Evolutionary conservation across 768 basidiomycete genomes (phyloP), one percentile per base, ranked within the genome.

Genomic region (Xerocomus spinulosus): DNA sequence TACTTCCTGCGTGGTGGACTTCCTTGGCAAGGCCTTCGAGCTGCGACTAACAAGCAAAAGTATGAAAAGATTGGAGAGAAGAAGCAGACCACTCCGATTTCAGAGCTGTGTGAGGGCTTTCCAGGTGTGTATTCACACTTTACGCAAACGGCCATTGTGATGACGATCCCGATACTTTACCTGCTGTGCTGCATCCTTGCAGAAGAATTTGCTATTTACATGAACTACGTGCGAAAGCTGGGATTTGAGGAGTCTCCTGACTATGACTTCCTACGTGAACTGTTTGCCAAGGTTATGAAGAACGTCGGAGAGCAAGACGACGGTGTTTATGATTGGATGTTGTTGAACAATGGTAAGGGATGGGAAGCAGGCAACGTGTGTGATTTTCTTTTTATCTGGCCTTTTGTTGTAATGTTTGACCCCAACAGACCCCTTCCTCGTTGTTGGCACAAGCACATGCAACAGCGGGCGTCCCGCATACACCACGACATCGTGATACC

Each of bases 51-150:
- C 77, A 98, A 98, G 73, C 95, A 98, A 68, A 98, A 98, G 73
- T 99, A 99, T 66, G 96, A 99, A 71, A 98, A 98, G 75, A 99
- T 99, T 57, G 96, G 95, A 40, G 96, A 96, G 74, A 98, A 97
- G 79, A 99, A 92, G 72, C 95, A 98, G 69, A 87, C 81, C 8
- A 96, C 95, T 14, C 76, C 81, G 7, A 97, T 99, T 58, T 74
- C 80, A 21, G 95, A 99, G 66, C 73, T 99, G 28, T 95, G 93
- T 58, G 95, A 99, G 63, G 92, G 94, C 26, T 97, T 95, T 73
- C 95, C 96, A 53, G 92, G 71, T 32, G 44, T 20, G 24, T 50
- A 36, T 28, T 29, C 46, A 21, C 21, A 42, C 44, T 24, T 25
- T 21, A 35, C 20, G 40, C n/a, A n/a, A n/a, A n/a, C 23, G 10